Base-by-base conservation (phyloP, 306 rosid genomes). In the Sechiopsis laciniata region DNA sequence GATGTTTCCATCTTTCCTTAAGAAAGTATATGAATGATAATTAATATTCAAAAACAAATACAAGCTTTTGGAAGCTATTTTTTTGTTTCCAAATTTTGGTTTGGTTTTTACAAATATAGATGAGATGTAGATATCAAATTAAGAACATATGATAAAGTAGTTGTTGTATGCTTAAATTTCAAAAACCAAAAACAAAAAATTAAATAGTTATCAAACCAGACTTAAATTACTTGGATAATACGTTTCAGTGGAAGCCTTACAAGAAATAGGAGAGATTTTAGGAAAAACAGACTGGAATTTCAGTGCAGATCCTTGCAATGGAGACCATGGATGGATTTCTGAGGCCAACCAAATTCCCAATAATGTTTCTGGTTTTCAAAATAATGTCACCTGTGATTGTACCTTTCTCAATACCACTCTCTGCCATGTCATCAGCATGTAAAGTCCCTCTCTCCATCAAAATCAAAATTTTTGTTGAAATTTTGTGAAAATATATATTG, bases 281-380 rank as follows among this genome's bases (percentile, higher is more conserved):
- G 74, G 74, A 7, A 70, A 50, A 50, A 70, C 14, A 24, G 68
- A 62, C 21, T 70, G 74, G 74, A 48, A 70, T 22, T 70, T 70
- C 45, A 70, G 74, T 70, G 74, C 45, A 21, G 59, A 70, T 70
- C 74, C 74, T 14, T 70, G 74, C 59, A 70, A 10, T 24, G 58
- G 59, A 22, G 24, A n/a, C 13, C 7, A 50, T 53, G 74, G 74
- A 16, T 70, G 74, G 74, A 26, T 70, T 10, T 50, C 74, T 21
- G 42, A 20, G 52, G 11, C 52, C 13, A 48, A 48, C 52, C 52
- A 54, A 71, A 50, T 48, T 3, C 52, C 52, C 15, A 40, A 40
- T 0, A 65, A 65, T 19, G 29, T 65, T 40, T 19, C 71, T 65
- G 71, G n/a, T 19, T 71, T 51, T 16, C 8, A 71, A 24, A 71